Evolutionary conservation across 2,329 filamentous ascomycete species (phyloP).

Genomic region (Helminthosporium solani): DNA sequence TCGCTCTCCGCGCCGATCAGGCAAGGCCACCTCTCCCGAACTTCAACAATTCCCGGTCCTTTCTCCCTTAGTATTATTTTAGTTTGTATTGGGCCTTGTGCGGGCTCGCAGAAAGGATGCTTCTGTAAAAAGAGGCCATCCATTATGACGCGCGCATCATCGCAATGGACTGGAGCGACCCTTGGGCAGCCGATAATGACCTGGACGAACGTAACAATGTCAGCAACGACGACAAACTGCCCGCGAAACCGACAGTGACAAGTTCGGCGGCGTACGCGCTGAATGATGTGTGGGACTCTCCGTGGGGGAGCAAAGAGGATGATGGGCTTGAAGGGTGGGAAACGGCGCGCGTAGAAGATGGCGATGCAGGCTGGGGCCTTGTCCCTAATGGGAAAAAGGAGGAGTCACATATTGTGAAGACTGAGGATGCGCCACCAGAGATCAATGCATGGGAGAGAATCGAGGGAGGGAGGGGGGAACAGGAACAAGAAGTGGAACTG

Average conservation of each 20-base stretch:
- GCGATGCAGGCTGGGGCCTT: conserved; percentile 1
- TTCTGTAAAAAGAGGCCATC: conserved; percentile 28
- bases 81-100: background rate
- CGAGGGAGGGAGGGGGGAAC: conserved; percentile 8
- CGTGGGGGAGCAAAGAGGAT: conserved; percentile 35
- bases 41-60: background rate
- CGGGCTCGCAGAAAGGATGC: conserved; percentile 25
- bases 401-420: background rate
- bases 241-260: conserved; percentile 26
- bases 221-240: conserved; percentile 21
- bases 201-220: no score
- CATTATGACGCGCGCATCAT: conserved; percentile 39
- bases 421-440: background rate
- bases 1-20: background rate
- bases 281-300: conserved; percentile 35
- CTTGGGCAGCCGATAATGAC: conserved; percentile 41
- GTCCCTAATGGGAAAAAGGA: conserved; percentile 5
- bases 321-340: conserved; percentile 36
- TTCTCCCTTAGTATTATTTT: background rate
- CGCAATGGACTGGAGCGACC: conserved; percentile 46
- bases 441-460: conserved; percentile 14
- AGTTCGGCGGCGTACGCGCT: conserved; percentile 20
- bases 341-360: conserved; percentile 10
- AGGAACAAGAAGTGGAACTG: conserved; percentile 9
- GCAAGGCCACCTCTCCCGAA: background rate